Percentiles rank a stretch among this genome's conserved stretches.
Conservation (phyloP, 306 rosid genomes). For the Cicer chorassanicum region DNA sequence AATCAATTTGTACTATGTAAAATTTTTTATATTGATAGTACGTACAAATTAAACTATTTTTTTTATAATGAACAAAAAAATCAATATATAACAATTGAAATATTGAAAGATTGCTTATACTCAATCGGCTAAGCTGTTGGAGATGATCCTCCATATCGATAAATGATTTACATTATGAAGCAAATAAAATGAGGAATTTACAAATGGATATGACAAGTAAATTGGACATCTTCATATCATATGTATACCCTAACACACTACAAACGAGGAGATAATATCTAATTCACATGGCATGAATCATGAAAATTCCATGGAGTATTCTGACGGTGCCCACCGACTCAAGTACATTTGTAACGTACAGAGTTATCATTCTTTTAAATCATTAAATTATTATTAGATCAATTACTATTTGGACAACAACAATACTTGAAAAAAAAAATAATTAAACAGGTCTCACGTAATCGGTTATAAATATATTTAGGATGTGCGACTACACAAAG, state of each 20-base stretch:
- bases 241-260: slow-evolving; percentile 12
- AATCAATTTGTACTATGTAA: no score
- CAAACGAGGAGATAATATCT: neutral
- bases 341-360: slow-evolving; percentile 38
- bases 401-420: no score
- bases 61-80: no score
- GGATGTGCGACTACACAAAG: no score
- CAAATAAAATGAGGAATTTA: slow-evolving; percentile 11
- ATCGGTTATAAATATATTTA: no score
- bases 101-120: no score
- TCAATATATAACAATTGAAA: no score
- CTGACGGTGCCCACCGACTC: slow-evolving; percentile 43
- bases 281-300: slow-evolving; percentile 45
- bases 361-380: neutral
- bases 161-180: slow-evolving; percentile 6
- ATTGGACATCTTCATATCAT: slow-evolving; percentile 12
- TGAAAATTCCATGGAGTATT: slow-evolving; percentile 13
- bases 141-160: slow-evolving; percentile 33
- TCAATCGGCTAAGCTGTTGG: neutral
- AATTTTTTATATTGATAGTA: no score
- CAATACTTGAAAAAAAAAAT: no score
- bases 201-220: slow-evolving; percentile 36
- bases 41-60: no score
- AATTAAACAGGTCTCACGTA: no score
- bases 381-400: neutral